A percentile compares a stretch with the other conserved stretches of the same genome.
Conservation (phyloP, 257 asterid genomes). For the Forsythia viridissima region DNA sequence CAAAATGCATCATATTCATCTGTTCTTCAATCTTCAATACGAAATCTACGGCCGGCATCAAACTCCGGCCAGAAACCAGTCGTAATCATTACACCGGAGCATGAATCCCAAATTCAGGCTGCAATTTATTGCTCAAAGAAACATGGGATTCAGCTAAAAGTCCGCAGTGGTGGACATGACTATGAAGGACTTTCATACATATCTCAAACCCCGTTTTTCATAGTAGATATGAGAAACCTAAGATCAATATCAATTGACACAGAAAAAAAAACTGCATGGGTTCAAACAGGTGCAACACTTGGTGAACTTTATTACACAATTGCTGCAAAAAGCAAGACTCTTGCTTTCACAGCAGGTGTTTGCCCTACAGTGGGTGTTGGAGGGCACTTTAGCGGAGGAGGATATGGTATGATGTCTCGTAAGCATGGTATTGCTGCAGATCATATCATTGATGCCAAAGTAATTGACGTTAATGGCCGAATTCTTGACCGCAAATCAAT, state of each 20-base stretch:
- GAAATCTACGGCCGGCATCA: conserved; percentile 19
- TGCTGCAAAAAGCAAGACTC: conserved; percentile 28
- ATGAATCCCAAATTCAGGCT: conserved; percentile 31
- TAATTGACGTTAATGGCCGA: conserved; percentile 27
- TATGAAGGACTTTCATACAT: conserved; percentile 38
- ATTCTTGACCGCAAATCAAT: conserved; percentile 27
- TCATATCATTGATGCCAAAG: conserved; percentile 30
- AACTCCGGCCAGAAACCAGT: conserved; percentile 16
- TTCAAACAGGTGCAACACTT: conserved; percentile 27
- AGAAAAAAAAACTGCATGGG: conserved; percentile 30
- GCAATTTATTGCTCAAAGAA: conserved; percentile 33
- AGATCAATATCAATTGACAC: conserved; percentile 12
- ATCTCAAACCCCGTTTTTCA: conserved; percentile 27
- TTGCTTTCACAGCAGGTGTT: conserved; percentile 29
- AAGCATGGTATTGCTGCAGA: conserved; percentile 31
- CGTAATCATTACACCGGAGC: conserved; percentile 28
- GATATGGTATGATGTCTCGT: conserved; percentile 40
- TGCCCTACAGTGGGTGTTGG: conserved; percentile 40
- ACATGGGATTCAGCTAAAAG: conserved; percentile 20
- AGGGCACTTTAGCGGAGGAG: conserved; percentile 45
- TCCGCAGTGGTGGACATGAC: conserved; percentile 45
- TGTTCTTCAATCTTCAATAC: not conserved
- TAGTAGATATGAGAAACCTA: conserved; percentile 37
- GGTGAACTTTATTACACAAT: conserved; percentile 34
- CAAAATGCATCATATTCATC: conserved; percentile 28